Percentiles rank a stretch among this genome's conserved stretches.
phyloP scores from a whole-genome alignment of 108 stramenopile genomes.

The Cyclostephanos invisitatus region DNA sequence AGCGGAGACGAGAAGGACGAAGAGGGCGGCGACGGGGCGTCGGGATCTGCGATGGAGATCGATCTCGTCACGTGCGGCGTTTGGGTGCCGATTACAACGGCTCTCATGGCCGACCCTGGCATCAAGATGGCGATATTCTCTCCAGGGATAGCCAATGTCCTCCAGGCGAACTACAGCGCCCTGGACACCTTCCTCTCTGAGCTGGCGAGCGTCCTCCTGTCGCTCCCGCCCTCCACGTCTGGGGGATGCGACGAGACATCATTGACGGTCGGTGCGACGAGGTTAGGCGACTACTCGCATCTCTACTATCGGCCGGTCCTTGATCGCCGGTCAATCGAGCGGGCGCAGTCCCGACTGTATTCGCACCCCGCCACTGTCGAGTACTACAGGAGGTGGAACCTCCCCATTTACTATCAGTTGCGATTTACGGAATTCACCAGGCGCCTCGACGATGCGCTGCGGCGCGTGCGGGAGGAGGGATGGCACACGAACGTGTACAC shows the following conservation, averaged over 20 bases:
- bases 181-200: constrained; percentile 76
- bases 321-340: constrained; percentile 40
- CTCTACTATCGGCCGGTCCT: constrained; percentile 64
- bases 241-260: constrained; percentile 8
- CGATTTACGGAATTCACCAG: constrained; percentile 84
- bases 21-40: neutral
- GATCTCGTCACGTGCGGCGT: constrained; percentile 86
- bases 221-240: neutral
- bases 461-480: constrained; percentile 59
- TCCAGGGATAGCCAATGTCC: constrained; percentile 86
- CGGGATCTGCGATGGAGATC: constrained; percentile 49
- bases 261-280: constrained; percentile 5
- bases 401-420: constrained; percentile 90
- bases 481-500: constrained; percentile 81
- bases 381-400: constrained; percentile 84
- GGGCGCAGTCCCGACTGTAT: constrained; percentile 78
- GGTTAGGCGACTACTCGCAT: constrained; percentile 43
- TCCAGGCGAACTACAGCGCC: constrained; percentile 83
- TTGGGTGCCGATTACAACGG: constrained; percentile 87
- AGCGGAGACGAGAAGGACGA: neutral
- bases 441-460: constrained; percentile 76
- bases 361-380: constrained; percentile 81
- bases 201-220: constrained; percentile 62
- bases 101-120: constrained; percentile 85
- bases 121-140: constrained; percentile 91